phyloP scores from a whole-genome alignment of 1,139 yeast genomes.

The Suhomyces guaymorum region DNA sequence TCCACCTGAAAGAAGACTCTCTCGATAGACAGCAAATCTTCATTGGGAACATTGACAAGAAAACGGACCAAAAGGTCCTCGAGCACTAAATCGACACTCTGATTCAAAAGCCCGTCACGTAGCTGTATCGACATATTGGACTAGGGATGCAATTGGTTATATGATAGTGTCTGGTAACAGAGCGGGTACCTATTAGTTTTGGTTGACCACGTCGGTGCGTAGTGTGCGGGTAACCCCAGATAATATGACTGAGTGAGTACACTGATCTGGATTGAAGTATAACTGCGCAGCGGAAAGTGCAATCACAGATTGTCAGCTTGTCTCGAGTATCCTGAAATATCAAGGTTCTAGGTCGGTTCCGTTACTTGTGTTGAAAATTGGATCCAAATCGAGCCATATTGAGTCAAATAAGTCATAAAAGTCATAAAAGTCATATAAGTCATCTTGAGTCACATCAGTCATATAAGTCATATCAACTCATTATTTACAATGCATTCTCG shows the following conservation, averaged over 20 bases:
- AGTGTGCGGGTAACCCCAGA: slow-evolving; percentile 13
- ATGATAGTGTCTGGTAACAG: too few species aligned
- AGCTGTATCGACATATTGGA: slow-evolving; percentile 53
- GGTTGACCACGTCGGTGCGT: slow-evolving; percentile 9
- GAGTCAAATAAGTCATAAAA: too few species aligned
- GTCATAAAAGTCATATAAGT: too few species aligned
- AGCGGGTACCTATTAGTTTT: not conserved
- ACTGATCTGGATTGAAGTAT: too few species aligned
- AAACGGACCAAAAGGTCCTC: slow-evolving; percentile 90
- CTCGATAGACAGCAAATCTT: slow-evolving; percentile 82
- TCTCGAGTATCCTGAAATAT: too few species aligned
- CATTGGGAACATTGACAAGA: slow-evolving; percentile 87
- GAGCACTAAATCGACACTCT: slow-evolving; percentile 70
- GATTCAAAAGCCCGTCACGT: slow-evolving; percentile 56
- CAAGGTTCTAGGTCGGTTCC: too few species aligned
- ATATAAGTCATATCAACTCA: not conserved
- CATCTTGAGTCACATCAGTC: not conserved
- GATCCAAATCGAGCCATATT: too few species aligned
- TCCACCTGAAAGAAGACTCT: slow-evolving; percentile 92
- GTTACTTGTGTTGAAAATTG: too few species aligned
- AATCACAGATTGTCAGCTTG: too few species aligned
- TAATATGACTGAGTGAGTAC: too few species aligned
- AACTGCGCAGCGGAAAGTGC: too few species aligned
- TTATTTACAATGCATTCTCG: not conserved
- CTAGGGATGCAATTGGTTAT: slow-evolving; percentile 3